These are phyloP conservation scores for Rosa persica DNA, from an alignment of 306 rosid genomes.

Conservation along the genomic window DNA sequence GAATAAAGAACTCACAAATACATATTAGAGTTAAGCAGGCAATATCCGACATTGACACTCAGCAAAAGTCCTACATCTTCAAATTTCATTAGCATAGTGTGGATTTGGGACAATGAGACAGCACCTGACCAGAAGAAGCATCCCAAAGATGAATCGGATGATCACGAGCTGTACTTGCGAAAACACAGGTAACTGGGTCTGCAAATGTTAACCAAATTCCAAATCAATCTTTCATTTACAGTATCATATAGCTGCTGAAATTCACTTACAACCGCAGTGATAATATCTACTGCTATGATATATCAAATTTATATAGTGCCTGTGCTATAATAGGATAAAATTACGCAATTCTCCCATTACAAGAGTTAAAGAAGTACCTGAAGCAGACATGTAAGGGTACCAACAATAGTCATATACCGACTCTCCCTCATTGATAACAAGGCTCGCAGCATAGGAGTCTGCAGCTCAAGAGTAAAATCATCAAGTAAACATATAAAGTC, in stretches of 20 bases:
- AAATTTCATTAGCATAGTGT: neutral
- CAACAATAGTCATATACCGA: conserved; percentile 89
- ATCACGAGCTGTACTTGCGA: conserved; percentile 81
- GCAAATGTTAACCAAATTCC: conserved; percentile 36
- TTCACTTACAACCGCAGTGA: neutral
- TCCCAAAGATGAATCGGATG: conserved; percentile 99
- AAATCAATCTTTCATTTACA: conserved; percentile 24
- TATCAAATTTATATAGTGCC: neutral
- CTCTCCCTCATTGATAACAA: conserved; percentile 80
- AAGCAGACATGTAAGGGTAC: conserved; percentile 96
- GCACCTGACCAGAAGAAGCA: conserved; percentile 87
- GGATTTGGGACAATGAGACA: neutral
- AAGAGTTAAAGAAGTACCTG: conserved; percentile 54
- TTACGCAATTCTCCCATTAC: neutral
- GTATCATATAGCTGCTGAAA: conserved; percentile 4
- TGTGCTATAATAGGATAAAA: neutral
- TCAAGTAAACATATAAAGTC: neutral
- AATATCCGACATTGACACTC: neutral
- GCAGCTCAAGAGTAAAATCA: conserved; percentile 26
- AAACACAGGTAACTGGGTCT: conserved; percentile 84
- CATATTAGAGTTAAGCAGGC: neutral
- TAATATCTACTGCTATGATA: neutral
- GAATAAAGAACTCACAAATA: conserved; percentile 18
- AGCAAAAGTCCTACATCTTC: neutral
- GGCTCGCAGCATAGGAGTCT: conserved; percentile 72